Conservation (phyloP, 345 rosid species). For the Eucalyptus microcorys region DNA sequence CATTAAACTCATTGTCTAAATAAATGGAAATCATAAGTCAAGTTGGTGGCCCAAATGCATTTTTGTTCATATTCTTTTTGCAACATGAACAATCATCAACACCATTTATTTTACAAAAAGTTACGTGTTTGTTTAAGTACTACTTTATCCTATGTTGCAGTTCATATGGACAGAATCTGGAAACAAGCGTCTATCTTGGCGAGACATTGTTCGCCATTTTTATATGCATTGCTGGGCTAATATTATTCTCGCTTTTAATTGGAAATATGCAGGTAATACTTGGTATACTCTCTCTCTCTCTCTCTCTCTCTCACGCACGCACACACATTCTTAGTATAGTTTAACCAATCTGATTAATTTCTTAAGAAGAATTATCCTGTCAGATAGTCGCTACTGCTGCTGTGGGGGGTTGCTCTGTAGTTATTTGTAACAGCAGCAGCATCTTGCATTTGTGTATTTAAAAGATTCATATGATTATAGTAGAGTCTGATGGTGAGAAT, state of each 20-base stretch:
- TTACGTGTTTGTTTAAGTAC: not conserved
- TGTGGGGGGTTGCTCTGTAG: not conserved
- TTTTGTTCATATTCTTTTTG: not conserved
- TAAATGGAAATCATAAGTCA: not conserved
- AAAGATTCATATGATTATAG: not conserved
- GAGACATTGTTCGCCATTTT: conserved; percentile 67
- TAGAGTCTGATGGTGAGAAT: not conserved
- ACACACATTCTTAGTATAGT: not conserved
- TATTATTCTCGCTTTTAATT: conserved; percentile 66
- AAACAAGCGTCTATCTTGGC: conserved; percentile 57
- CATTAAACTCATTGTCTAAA: not conserved
- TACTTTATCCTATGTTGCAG: conserved; percentile 10
- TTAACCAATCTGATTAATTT: not conserved
- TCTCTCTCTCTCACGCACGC: not conserved
- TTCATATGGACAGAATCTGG: conserved; percentile 77
- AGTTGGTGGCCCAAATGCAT: not conserved
- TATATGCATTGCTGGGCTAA: conserved; percentile 55
- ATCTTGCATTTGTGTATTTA: not conserved
- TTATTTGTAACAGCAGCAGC: not conserved
- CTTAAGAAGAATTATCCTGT: not conserved
- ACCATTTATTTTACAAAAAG: not conserved
- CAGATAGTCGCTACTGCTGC: not conserved
- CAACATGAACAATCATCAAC: not conserved
- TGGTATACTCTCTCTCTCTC: not conserved
- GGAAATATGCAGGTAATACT: conserved; percentile 89